These are phyloP conservation scores for Teunomyces gatunensis DNA, from an alignment of 805 yeast species.

Conservation along the genomic window DNA sequence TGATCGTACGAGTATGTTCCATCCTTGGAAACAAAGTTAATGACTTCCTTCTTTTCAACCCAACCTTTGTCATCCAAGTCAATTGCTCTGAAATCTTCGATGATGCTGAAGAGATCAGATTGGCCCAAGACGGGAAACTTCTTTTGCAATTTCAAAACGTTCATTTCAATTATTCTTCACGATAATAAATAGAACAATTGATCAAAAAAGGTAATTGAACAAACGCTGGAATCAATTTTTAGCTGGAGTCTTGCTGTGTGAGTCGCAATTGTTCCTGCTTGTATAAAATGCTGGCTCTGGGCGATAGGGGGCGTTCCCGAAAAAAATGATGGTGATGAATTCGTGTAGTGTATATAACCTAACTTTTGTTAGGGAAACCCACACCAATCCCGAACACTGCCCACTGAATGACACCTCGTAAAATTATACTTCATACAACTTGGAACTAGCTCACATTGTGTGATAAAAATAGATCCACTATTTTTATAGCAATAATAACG, in stretches of 20 bases:
- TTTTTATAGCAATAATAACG: too few species aligned
- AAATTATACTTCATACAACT: neutral
- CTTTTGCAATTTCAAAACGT: slow-evolving; percentile 51
- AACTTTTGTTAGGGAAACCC: neutral
- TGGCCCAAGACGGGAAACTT: slow-evolving; percentile 85
- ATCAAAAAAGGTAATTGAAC: neutral
- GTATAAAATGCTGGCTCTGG: neutral
- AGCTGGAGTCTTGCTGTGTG: neutral
- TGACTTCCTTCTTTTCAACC: slow-evolving; percentile 87
- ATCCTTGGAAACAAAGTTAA: slow-evolving; percentile 73
- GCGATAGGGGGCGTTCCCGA: neutral
- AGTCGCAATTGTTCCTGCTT: neutral
- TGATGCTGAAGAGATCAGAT: slow-evolving; percentile 78
- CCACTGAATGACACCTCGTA: slow-evolving; percentile 1
- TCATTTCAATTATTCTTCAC: slow-evolving; percentile 23
- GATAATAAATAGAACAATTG: neutral
- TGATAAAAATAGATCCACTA: too few species aligned
- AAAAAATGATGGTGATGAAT: neutral
- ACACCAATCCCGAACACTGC: neutral
- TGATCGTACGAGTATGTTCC: slow-evolving; percentile 88
- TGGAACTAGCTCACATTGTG: too few species aligned
- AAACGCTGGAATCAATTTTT: neutral
- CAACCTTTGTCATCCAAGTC: slow-evolving; percentile 93
- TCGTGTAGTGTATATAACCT: neutral
- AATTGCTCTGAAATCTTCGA: slow-evolving; percentile 80